A percentile compares a stretch with the other conserved stretches of the same genome.
phyloP scores from a whole-genome alignment of 2,329 filamentous ascomycete species.

The Lojkania enalia region DNA sequence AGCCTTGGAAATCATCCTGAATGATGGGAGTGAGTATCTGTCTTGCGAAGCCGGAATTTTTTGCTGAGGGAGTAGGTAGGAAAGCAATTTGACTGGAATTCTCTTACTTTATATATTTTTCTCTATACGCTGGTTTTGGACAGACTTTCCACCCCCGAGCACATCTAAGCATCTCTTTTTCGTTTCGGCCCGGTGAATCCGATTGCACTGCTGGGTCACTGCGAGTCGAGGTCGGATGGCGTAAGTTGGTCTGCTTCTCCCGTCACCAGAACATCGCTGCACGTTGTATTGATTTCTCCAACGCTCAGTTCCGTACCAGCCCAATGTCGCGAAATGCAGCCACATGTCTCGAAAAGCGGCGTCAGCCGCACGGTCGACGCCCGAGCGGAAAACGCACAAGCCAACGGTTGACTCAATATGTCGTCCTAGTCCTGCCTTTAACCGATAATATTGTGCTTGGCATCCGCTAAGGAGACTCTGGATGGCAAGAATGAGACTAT shows the following conservation, averaged over 20 bases:
- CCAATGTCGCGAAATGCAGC: background rate
- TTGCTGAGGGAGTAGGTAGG: background rate
- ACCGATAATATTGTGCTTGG: background rate
- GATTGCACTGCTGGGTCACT: background rate
- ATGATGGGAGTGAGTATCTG: background rate
- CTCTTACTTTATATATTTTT: background rate
- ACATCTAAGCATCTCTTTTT: background rate
- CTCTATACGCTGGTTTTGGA: background rate
- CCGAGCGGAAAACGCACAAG: background rate
- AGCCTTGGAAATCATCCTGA: background rate
- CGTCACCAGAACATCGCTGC: no score
- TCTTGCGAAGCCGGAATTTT: background rate
- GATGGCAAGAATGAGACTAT: no score
- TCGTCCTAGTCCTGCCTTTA: background rate
- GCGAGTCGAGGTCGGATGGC: no score
- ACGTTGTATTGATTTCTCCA: background rate
- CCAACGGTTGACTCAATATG: background rate
- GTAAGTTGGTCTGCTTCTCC: no score
- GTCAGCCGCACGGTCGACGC: background rate
- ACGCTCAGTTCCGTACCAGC: background rate
- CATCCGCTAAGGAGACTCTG: no score
- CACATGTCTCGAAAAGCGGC: background rate
- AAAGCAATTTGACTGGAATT: background rate
- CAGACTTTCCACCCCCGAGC: background rate
- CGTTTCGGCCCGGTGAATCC: background rate